A percentile compares a stretch with the other conserved stretches of the same genome.
Conservation (phyloP, 768 basidiomycete species). For the Auricularia cornea region DNA sequence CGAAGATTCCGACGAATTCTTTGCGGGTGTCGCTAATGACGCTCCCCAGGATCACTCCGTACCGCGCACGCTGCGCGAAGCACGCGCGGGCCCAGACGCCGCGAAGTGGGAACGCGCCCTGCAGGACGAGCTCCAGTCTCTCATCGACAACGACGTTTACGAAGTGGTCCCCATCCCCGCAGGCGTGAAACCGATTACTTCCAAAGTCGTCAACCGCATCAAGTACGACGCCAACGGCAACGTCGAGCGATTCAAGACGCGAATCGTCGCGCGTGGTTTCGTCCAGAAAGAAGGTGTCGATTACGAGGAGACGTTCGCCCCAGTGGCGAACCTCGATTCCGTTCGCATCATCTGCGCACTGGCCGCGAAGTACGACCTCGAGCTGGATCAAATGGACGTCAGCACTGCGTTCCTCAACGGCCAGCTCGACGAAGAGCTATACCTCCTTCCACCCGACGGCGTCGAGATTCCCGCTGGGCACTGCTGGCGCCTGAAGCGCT, state of each 20-base stretch:
- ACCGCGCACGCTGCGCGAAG: too few species aligned
- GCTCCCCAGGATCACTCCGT: too few species aligned
- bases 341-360: constrained; percentile 13
- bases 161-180: constrained; percentile 7
- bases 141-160: constrained; percentile 9
- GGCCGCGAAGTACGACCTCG: constrained; percentile 11
- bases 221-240: constrained; percentile 14
- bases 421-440: constrained; percentile 6
- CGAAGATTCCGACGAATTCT: too few species aligned
- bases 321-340: constrained; percentile 16
- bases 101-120: too few species aligned
- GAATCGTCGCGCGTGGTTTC: constrained; percentile 20
- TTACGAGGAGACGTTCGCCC: constrained; percentile 23
- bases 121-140: too few species aligned
- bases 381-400: constrained; percentile 5
- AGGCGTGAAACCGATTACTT: constrained; percentile 11
- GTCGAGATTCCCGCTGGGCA: constrained; percentile 1
- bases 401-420: constrained; percentile 6
- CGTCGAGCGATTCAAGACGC: constrained; percentile 12
- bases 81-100: too few species aligned
- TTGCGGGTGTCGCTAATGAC: too few species aligned
- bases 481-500: constrained; percentile 3
- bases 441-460: constrained; percentile 6
- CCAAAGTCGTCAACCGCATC: constrained; percentile 15
- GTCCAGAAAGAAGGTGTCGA: constrained; percentile 13